Conservation (phyloP, 179 eudicot species). For the Drosera spatulata region DNA sequence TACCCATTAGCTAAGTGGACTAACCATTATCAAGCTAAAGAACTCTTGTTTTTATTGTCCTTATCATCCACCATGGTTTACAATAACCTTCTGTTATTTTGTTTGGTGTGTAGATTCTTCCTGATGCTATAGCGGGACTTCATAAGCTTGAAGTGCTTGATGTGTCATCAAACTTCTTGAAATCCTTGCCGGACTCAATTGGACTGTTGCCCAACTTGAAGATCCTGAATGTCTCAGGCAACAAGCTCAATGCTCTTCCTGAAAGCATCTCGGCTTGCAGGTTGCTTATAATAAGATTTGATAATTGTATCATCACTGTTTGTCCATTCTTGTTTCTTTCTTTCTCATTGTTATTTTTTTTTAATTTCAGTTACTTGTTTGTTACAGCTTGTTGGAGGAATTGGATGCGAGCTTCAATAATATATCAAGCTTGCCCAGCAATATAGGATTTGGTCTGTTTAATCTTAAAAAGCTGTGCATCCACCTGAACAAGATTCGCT, state of each 20-base stretch:
- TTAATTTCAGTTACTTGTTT: too few relatives aligned
- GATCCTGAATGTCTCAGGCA: slow-evolving; percentile 27
- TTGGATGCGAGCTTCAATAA: slow-evolving; percentile 45
- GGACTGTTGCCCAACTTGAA: slow-evolving; percentile 33
- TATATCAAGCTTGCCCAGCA: slow-evolving; percentile 24
- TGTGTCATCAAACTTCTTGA: slow-evolving; percentile 33
- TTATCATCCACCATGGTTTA: too few relatives aligned
- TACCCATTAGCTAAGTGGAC: too few relatives aligned
- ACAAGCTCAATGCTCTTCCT: slow-evolving; percentile 35
- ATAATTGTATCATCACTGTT: too few relatives aligned
- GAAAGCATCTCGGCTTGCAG: slow-evolving; percentile 41
- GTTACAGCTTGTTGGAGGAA: slow-evolving; percentile 30
- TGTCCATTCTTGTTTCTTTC: too few relatives aligned
- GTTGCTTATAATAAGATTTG: slow-evolving; percentile 7
- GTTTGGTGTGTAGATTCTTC: slow-evolving; percentile 18
- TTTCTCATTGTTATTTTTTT: too few relatives aligned
- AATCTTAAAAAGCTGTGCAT: slow-evolving; percentile 28
- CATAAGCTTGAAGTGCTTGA: slow-evolving; percentile 34
- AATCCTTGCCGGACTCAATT: slow-evolving; percentile 37
- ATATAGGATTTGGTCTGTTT: slow-evolving; percentile 31
- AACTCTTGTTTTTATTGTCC: too few relatives aligned
- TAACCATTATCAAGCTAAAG: too few relatives aligned
- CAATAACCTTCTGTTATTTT: too few relatives aligned
- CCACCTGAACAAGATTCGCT: slow-evolving; percentile 32
- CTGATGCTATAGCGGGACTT: slow-evolving; percentile 38